Percentiles rank a stretch among this genome's conserved stretches.
phyloP scores from a whole-genome alignment of 2,329 filamentous ascomycete genomes.

The Polychaeton citri region DNA sequence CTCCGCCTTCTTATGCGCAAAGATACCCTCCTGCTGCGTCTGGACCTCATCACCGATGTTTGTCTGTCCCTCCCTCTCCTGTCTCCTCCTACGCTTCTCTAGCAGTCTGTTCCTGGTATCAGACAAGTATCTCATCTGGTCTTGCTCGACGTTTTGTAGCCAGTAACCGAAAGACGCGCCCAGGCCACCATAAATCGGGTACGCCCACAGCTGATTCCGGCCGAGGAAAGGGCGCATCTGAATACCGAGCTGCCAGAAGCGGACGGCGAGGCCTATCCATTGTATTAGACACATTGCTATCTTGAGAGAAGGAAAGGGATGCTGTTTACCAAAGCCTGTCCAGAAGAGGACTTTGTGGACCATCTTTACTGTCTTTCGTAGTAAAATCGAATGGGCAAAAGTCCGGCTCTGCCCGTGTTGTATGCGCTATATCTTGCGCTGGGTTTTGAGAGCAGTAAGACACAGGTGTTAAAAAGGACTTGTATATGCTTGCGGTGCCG shows the following conservation, averaged over 20 bases:
- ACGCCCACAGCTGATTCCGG: constrained; percentile 72
- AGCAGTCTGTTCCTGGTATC: constrained; percentile 70
- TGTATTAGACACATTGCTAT: constrained; percentile 6
- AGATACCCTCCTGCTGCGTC: constrained; percentile 19
- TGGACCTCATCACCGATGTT: constrained; percentile 17
- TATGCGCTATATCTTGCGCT: neutral
- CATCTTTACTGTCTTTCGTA: constrained; percentile 26
- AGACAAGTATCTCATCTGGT: constrained; percentile 62
- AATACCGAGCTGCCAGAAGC: constrained; percentile 94
- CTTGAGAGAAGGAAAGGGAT: neutral
- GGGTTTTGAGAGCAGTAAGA: too few relatives aligned
- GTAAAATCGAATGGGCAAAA: neutral
- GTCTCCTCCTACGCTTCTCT: constrained; percentile 76
- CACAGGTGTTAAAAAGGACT: too few relatives aligned
- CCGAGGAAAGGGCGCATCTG: constrained; percentile 95
- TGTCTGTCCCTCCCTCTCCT: constrained; percentile 43
- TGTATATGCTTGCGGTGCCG: neutral
- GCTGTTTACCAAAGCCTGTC: constrained; percentile 71
- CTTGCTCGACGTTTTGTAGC: constrained; percentile 78
- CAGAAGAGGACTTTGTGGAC: constrained; percentile 60
- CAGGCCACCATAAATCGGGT: constrained; percentile 74
- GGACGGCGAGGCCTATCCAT: constrained; percentile 66
- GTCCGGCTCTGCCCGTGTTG: neutral
- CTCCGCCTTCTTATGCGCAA: constrained; percentile 7
- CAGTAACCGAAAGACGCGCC: constrained; percentile 95